A percentile compares a stretch with the other conserved stretches of the same genome.
phyloP scores from a whole-genome alignment of 2,329 filamentous ascomycete genomes.

The Dothideomycetes sp. region DNA sequence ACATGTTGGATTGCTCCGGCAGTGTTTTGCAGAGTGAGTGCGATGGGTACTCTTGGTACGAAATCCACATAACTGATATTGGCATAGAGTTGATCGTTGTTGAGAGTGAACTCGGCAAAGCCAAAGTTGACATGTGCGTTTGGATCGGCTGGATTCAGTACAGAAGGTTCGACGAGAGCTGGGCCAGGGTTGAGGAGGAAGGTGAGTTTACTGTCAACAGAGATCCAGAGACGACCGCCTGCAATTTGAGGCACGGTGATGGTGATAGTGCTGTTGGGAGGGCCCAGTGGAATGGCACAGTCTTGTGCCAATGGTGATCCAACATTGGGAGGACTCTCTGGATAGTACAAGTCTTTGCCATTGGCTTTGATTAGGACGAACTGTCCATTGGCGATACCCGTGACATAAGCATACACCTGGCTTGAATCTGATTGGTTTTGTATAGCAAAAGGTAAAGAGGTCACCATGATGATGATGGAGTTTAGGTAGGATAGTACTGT shows the following conservation, averaged over 20 bases:
- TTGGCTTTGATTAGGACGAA: constrained; percentile 28
- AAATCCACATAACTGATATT: constrained; percentile 35
- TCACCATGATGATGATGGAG: constrained; percentile 21
- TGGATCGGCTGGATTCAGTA: constrained; percentile 32
- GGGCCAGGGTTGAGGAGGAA: constrained; percentile 30
- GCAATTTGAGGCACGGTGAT: constrained; percentile 31
- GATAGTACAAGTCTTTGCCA: constrained; percentile 28
- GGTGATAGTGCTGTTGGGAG: constrained; percentile 24
- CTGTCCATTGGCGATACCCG: constrained; percentile 27
- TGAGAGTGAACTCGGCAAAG: constrained; percentile 42
- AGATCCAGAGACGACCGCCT: constrained; percentile 31
- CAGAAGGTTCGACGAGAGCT: constrained; percentile 28
- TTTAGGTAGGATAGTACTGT: background rate
- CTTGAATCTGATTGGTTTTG: constrained; percentile 26
- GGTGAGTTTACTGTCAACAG: constrained; percentile 25
- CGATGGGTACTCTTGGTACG: constrained; percentile 33
- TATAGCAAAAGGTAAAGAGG: constrained; percentile 27
- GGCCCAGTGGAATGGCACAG: constrained; percentile 28
- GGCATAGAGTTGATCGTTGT: constrained; percentile 38
- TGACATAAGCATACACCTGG: constrained; percentile 29
- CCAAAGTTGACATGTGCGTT: constrained; percentile 38
- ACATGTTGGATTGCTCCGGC: constrained; percentile 32
- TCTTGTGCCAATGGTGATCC: constrained; percentile 26
- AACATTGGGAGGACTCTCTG: constrained; percentile 23
- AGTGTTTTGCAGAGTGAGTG: constrained; percentile 29